These are phyloP conservation scores for Corchorus capsularis DNA, from an alignment of 345 rosid species.

Conservation along the genomic window DNA sequence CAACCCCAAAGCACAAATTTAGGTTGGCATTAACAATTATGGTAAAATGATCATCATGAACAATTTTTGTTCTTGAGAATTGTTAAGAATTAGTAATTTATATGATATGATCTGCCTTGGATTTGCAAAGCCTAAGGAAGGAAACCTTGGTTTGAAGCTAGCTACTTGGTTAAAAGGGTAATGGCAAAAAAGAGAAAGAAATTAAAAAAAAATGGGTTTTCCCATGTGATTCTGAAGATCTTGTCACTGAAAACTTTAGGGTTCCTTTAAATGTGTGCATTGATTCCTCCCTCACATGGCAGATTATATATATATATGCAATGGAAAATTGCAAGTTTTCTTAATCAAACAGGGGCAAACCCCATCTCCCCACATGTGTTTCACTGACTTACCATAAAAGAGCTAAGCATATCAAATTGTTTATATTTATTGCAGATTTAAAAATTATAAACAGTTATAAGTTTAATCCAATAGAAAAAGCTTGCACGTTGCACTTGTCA, in stretches of 20 bases:
- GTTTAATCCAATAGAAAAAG: not conserved
- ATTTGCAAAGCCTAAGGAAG: not conserved
- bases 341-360: constrained; percentile 21
- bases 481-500: not conserved
- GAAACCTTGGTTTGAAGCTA: constrained; percentile 1
- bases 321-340: constrained; percentile 9
- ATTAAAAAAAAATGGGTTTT: not conserved
- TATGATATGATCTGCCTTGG: not conserved
- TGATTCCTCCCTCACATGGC: constrained; percentile 64
- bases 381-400: not conserved
- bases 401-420: not conserved
- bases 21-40: not conserved
- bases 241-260: constrained; percentile 42
- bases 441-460: no score
- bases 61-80: not conserved
- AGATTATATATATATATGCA: not conserved
- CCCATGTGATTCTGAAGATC: constrained; percentile 43
- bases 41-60: not conserved
- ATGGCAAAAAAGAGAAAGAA: not conserved
- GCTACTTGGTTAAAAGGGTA: not conserved
- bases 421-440: not conserved
- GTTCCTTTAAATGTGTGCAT: constrained; percentile 36
- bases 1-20: no score
- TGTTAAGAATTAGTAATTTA: no score
- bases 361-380: constrained; percentile 32